Evolutionary conservation across 345 rosid genomes (phyloP).

Genomic region (Carallia brachiata): DNA sequence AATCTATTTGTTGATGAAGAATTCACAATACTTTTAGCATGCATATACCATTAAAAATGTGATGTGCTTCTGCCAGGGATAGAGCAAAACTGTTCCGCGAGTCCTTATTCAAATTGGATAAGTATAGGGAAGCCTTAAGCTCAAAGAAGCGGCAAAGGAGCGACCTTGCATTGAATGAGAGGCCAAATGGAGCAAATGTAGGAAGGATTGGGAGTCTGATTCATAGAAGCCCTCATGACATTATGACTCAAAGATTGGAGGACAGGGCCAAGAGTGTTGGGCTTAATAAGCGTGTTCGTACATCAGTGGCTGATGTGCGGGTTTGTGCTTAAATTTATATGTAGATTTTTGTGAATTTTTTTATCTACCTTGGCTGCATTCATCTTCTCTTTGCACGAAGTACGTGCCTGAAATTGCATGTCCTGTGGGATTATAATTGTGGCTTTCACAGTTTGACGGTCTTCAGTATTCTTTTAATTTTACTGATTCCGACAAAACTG

Average conservation of each 20-base stretch:
- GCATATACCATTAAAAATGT: conserved; percentile 21
- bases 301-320: conserved; percentile 66
- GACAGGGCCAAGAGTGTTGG: conserved; percentile 73
- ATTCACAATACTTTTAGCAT: not conserved
- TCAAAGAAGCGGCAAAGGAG: conserved; percentile 74
- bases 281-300: conserved; percentile 72
- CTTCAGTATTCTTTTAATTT: no score
- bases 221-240: conserved; percentile 58
- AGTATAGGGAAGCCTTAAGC: conserved; percentile 58
- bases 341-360: conserved; percentile 8
- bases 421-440: no score
- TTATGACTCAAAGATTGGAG: conserved; percentile 60
- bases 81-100: conserved; percentile 62
- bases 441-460: no score
- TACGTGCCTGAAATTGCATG: no score
- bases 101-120: conserved; percentile 65
- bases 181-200: conserved; percentile 48
- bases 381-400: not conserved
- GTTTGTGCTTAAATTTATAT: conserved; percentile 49
- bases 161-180: conserved; percentile 58
- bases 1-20: conserved; percentile 1
- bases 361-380: not conserved
- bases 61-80: conserved; percentile 53
- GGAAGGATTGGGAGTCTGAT: conserved; percentile 63
- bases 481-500: no score